Conservation (phyloP, 2,329 filamentous ascomycete genomes). For the Nemania sp. region DNA sequence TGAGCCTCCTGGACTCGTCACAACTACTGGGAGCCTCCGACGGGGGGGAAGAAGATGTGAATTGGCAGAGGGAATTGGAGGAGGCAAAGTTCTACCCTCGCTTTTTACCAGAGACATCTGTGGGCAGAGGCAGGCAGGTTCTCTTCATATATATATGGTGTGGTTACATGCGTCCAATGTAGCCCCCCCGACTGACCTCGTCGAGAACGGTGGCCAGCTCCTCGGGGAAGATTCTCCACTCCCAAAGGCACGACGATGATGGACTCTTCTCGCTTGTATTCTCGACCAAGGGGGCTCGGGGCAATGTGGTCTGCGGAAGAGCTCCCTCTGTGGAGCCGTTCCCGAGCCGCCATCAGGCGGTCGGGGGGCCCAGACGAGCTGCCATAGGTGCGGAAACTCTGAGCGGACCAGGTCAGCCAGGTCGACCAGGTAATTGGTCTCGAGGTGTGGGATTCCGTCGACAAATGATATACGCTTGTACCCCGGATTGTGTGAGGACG, state of each 20-base stretch:
- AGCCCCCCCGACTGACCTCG: conserved; percentile 22
- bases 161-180: conserved; percentile 30
- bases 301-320: conserved; percentile 2
- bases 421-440: background rate
- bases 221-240: conserved; percentile 12
- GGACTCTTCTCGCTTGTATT: background rate
- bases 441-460: background rate
- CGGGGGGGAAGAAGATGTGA: conserved; percentile 5
- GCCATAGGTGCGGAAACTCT: conserved; percentile 28
- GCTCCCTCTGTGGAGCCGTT: conserved; percentile 2
- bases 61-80: background rate
- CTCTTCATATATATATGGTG: conserved; percentile 34
- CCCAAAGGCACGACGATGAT: background rate
- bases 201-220: background rate
- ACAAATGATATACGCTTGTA: conserved; percentile 19
- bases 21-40: conserved; percentile 10
- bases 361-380: conserved; percentile 3
- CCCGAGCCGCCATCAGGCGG: conserved; percentile 1
- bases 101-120: conserved; percentile 3
- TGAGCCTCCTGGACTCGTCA: conserved; percentile 22
- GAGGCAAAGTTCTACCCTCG: background rate
- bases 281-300: conserved; percentile 1
- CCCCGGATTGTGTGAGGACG: background rate
- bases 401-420: background rate
- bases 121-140: conserved; percentile 26